Conservation (phyloP, 441 rosid genomes). For the Geranium incanum region DNA sequence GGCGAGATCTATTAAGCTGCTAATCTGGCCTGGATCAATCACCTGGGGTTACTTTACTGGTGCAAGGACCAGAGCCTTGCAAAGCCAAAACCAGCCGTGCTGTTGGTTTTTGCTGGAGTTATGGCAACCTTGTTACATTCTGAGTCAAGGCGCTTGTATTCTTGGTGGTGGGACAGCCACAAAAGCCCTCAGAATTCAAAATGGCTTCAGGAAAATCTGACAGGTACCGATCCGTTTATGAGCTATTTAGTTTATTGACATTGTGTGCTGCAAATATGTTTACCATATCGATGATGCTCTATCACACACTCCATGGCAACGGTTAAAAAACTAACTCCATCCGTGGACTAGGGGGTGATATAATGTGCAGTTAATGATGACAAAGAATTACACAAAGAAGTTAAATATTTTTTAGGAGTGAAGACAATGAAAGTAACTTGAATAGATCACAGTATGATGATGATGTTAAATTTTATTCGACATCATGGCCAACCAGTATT, state of each 20-base stretch:
- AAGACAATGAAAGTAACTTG: not conserved
- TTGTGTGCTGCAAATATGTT: not conserved
- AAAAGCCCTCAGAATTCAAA: conserved; percentile 63
- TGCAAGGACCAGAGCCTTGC: conserved; percentile 33
- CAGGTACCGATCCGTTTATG: conserved; percentile 32
- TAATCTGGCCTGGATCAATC: conserved; percentile 75
- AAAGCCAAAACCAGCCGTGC: conserved; percentile 33
- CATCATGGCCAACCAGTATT: not conserved
- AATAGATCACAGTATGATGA: not conserved
- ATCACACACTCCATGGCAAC: not conserved
- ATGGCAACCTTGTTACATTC: conserved; percentile 45
- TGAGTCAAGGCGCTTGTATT: conserved; percentile 49
- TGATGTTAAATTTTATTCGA: not conserved
- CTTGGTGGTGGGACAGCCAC: conserved; percentile 90
- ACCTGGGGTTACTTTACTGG: conserved; percentile 39
- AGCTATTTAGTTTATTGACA: not conserved
- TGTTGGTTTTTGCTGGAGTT: conserved; percentile 29
- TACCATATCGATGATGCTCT: not conserved
- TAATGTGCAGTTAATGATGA: not conserved
- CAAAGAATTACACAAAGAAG: not conserved
- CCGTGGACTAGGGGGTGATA: not conserved
- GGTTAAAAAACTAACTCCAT: not conserved
- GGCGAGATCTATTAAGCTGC: conserved; percentile 18
- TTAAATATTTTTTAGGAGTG: not conserved
- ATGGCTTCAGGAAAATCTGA: conserved; percentile 80